These are phyloP conservation scores for Cladosporium oxysporum DNA, from an alignment of 2,329 filamentous ascomycete genomes.

Conservation along the genomic window DNA sequence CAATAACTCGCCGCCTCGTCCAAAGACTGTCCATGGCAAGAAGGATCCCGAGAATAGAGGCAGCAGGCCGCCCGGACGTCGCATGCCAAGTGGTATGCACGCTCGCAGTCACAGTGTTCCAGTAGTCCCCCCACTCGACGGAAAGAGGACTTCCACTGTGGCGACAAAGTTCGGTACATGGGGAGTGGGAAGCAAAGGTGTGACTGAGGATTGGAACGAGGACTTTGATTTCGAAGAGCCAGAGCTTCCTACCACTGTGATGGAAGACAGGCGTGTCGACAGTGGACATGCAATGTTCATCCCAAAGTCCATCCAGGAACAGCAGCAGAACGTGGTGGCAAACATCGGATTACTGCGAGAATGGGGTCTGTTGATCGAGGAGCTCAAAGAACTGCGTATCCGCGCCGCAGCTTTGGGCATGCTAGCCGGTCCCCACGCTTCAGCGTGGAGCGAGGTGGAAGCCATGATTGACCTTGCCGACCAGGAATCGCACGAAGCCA, in stretches of 20 bases:
- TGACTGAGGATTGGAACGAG: slow-evolving; percentile 86
- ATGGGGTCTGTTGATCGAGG: slow-evolving; percentile 77
- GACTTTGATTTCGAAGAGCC: slow-evolving; percentile 75
- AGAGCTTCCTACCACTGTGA: slow-evolving; percentile 37
- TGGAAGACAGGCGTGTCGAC: slow-evolving; percentile 44
- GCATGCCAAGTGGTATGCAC: slow-evolving; percentile 68
- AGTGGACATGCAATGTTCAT: slow-evolving; percentile 64
- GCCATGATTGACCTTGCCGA: slow-evolving; percentile 84
- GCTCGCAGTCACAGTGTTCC: slow-evolving; percentile 81
- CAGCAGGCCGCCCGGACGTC: slow-evolving; percentile 67
- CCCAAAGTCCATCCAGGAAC: slow-evolving; percentile 76
- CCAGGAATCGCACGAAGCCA: slow-evolving; percentile 61
- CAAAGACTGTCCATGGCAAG: slow-evolving; percentile 75
- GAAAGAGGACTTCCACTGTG: slow-evolving; percentile 56
- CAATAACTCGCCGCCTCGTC: slow-evolving; percentile 62
- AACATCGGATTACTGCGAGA: slow-evolving; percentile 84
- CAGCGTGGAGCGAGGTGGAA: slow-evolving; percentile 77
- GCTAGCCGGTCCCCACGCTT: slow-evolving; percentile 58
- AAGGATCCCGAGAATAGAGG: slow-evolving; percentile 70
- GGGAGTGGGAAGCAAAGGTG: slow-evolving; percentile 75
- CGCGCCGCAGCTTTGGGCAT: slow-evolving; percentile 70
- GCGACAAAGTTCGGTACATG: slow-evolving; percentile 77
- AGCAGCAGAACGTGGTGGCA: slow-evolving; percentile 77
- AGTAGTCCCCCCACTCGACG: slow-evolving; percentile 61
- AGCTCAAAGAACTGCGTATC: slow-evolving; percentile 74